Conservation (phyloP, 2,329 filamentous ascomycete genomes). For the Penicillium decumbens region DNA sequence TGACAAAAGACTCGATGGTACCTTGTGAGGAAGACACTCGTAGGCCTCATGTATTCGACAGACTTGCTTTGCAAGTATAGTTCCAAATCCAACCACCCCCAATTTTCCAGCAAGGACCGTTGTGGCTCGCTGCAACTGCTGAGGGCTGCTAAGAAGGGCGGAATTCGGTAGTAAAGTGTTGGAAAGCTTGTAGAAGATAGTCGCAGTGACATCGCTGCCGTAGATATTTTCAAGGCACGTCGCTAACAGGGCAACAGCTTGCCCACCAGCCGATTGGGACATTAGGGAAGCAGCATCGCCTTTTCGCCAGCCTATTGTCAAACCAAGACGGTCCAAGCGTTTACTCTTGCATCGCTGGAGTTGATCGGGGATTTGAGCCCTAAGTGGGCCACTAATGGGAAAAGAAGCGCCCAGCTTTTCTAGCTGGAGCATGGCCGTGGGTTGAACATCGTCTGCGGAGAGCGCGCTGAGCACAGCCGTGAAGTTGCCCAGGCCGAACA, state of each 20-base stretch:
- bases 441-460: neutral
- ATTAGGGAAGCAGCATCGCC: neutral
- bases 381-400: neutral
- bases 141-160: neutral
- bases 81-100: neutral
- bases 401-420: neutral
- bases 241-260: neutral
- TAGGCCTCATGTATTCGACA: neutral
- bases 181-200: neutral
- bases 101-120: neutral
- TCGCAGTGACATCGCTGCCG: neutral
- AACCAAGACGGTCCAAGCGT: neutral
- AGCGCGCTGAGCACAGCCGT: neutral
- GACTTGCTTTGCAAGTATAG: neutral
- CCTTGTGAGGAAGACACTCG: neutral
- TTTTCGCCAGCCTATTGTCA: neutral
- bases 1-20: neutral
- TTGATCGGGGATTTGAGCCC: neutral
- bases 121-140: neutral
- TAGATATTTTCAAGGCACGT: neutral
- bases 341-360: neutral
- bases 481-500: neutral
- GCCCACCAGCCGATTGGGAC: neutral
- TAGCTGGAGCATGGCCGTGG: neutral
- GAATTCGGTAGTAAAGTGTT: neutral